Evolutionary conservation across 2,329 filamentous ascomycete genomes (phyloP).

Genomic region (Botryotinia narcissicola): DNA sequence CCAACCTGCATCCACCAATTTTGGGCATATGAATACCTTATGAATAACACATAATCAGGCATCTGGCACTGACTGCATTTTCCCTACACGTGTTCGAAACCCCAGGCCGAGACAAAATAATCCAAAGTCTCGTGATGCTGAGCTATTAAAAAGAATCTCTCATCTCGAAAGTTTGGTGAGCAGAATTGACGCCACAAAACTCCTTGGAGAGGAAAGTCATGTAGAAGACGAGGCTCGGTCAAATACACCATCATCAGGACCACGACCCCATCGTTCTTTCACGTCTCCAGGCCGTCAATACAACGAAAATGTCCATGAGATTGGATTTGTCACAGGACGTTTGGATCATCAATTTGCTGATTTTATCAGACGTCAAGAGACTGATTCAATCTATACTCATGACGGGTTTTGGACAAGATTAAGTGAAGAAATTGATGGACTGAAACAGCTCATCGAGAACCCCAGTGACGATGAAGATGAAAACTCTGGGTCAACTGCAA

Average conservation of each 20-base stretch:
- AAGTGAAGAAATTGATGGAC: conserved; percentile 19
- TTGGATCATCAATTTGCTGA: conserved; percentile 17
- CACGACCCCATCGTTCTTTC: conserved; percentile 4
- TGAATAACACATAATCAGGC: not conserved
- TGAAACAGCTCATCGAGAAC: conserved; percentile 18
- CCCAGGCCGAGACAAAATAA: conserved; percentile 4
- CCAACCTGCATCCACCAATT: not conserved
- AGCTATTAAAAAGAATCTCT: conserved; percentile 22
- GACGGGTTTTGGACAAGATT: conserved; percentile 20
- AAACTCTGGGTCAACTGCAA: not conserved
- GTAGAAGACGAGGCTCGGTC: conserved; percentile 1
- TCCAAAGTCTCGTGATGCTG: conserved; percentile 19
- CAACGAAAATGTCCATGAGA: not conserved
- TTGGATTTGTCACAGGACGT: not conserved
- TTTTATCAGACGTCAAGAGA: conserved; percentile 20
- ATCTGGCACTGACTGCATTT: conserved; percentile 17
- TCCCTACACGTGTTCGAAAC: conserved; percentile 18
- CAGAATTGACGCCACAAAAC: conserved; percentile 18
- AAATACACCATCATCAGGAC: conserved; percentile 7
- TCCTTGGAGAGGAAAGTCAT: not conserved
- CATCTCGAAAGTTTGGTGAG: conserved; percentile 22
- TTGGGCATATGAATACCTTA: too few relatives aligned
- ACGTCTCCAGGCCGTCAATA: not conserved
- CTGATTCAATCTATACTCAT: conserved; percentile 11
- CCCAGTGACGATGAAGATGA: conserved; percentile 21